These are phyloP conservation scores for Austroboletus festivus DNA, from an alignment of 768 basidiomycete species.

Conservation along the genomic window DNA sequence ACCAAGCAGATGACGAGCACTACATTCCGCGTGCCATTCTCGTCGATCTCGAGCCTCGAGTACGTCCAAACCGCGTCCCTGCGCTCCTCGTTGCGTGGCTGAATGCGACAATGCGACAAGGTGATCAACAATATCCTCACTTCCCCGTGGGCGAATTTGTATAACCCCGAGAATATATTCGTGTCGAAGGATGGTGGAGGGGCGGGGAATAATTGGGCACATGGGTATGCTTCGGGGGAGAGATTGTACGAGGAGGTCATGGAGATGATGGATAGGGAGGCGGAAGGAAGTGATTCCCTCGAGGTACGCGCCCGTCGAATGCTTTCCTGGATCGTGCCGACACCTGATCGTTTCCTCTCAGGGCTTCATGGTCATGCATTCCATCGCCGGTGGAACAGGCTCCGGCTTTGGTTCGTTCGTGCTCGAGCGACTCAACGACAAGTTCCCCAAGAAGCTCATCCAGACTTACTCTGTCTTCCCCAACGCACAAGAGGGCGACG, in stretches of 20 bases:
- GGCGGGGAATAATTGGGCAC: conserved; percentile 98
- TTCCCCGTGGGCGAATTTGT: conserved; percentile 80
- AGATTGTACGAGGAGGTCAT: conserved; percentile 92
- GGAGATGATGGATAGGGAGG: conserved; percentile 98
- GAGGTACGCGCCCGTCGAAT: conserved; percentile 55
- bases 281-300: conserved; percentile 94
- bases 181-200: conserved; percentile 97
- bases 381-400: conserved; percentile 97
- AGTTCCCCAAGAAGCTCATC: conserved; percentile 97
- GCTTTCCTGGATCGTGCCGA: not conserved
- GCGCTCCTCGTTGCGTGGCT: no score
- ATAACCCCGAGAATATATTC: conserved; percentile 98
- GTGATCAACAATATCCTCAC: conserved; percentile 94
- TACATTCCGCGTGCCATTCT: conserved; percentile 97
- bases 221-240: conserved; percentile 90
- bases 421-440: conserved; percentile 93
- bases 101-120: conserved; percentile 39
- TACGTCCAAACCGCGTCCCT: conserved; percentile 39
- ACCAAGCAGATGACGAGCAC: conserved; percentile 99
- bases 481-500: conserved; percentile 88
- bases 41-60: conserved; percentile 94
- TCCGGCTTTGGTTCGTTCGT: conserved; percentile 98
- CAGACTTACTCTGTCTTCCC: conserved; percentile 99
- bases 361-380: conserved; percentile 99
- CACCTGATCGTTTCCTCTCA: conserved; percentile 28